Conservation (phyloP, 345 rosid genomes). For the Moringa oleifera region DNA sequence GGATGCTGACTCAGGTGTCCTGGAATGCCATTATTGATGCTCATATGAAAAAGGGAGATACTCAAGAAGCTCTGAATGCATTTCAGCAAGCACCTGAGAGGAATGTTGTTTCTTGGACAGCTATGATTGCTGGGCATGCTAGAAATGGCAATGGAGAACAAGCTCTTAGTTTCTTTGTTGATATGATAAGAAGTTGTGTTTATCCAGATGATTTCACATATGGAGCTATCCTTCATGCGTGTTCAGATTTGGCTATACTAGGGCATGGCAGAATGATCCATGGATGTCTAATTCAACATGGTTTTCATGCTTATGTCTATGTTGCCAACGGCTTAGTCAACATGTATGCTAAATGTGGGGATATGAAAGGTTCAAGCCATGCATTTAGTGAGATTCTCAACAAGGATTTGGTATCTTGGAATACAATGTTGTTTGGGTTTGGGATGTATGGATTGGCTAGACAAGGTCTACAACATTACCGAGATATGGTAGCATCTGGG, state of each 20-base stretch:
- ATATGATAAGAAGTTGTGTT: slow-evolving; percentile 37
- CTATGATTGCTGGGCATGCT: slow-evolving; percentile 61
- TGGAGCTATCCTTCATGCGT: slow-evolving; percentile 69
- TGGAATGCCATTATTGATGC: slow-evolving; percentile 73
- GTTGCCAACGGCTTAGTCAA: slow-evolving; percentile 68
- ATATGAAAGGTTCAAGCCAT: slow-evolving; percentile 36
- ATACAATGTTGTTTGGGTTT: slow-evolving; percentile 64
- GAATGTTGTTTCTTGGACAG: slow-evolving; percentile 69
- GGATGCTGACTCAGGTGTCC: slow-evolving; percentile 45
- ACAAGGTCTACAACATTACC: slow-evolving; percentile 48
- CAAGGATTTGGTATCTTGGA: slow-evolving; percentile 73
- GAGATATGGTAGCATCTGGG: slow-evolving; percentile 48
- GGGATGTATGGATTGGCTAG: slow-evolving; percentile 64
- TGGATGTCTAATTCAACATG: slow-evolving; percentile 45
- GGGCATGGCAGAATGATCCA: slow-evolving; percentile 69
- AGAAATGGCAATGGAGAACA: slow-evolving; percentile 53
- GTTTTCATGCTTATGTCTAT: slow-evolving; percentile 48
- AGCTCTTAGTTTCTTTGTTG: slow-evolving; percentile 49
- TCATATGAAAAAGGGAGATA: slow-evolving; percentile 58
- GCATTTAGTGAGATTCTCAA: slow-evolving; percentile 47
- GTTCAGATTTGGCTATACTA: slow-evolving; percentile 57
- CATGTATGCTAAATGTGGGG: slow-evolving; percentile 79
- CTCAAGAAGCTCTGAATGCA: slow-evolving; percentile 35
- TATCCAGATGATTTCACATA: slow-evolving; percentile 42
- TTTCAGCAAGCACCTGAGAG: slow-evolving; percentile 47